A percentile compares a stretch with the other conserved stretches of the same genome.
Conservation (phyloP, 2,329 filamentous ascomycete species). For the Bipolaris oryzae region DNA sequence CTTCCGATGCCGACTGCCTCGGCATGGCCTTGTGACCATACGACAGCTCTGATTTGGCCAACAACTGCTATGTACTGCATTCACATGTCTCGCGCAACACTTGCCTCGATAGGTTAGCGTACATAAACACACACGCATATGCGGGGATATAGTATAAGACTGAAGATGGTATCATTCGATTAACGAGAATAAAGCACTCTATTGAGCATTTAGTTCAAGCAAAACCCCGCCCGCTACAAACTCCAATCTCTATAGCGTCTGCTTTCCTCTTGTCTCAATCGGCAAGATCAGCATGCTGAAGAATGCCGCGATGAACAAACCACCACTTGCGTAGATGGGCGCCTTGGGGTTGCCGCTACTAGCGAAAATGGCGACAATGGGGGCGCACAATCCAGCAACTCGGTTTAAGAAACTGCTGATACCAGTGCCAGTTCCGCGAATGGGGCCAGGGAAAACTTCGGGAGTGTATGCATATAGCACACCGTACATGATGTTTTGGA, state of each 20-base stretch:
- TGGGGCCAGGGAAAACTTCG: constrained; percentile 75
- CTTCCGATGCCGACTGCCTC: background rate
- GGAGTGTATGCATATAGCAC: constrained; percentile 79
- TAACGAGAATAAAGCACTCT: background rate
- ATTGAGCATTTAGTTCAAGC: background rate
- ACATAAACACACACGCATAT: background rate
- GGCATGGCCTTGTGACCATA: background rate
- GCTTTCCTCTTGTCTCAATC: constrained; percentile 53
- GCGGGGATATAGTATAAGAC: background rate
- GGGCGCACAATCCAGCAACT: constrained; percentile 69
- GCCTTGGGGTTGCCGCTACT: constrained; percentile 47
- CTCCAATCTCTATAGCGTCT: constrained; percentile 43
- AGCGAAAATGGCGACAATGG: constrained; percentile 64
- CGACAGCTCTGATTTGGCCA: no score
- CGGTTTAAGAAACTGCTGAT: constrained; percentile 75
- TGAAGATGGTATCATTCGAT: background rate
- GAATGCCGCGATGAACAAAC: constrained; percentile 52
- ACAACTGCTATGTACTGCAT: no score
- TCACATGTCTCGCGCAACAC: background rate
- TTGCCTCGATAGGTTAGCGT: background rate
- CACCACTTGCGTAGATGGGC: constrained; percentile 53
- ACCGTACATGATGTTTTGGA: constrained; percentile 66
- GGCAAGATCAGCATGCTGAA: constrained; percentile 51
- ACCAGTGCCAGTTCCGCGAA: constrained; percentile 73
- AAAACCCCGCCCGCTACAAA: background rate